A percentile compares a stretch with the other conserved stretches of the same genome.
Evolutionary conservation across 352 stramenopile species (phyloP).

Genomic region (Pythium sp.): DNA sequence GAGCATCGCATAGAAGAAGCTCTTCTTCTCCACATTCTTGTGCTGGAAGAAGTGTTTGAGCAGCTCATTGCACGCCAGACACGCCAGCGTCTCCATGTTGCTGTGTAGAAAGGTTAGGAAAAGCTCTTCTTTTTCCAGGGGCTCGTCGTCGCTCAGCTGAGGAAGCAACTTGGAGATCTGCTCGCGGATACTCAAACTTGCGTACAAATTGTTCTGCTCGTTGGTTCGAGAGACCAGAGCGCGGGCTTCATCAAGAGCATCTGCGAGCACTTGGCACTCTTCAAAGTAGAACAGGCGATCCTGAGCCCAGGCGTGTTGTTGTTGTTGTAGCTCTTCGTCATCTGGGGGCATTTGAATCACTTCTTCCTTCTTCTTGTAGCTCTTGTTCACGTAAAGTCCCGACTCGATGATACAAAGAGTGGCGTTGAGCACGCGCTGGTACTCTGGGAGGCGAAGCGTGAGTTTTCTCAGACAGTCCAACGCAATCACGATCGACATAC

Average conservation of each 20-base stretch:
- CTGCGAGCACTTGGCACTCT: constrained; percentile 26
- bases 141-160: constrained; percentile 23
- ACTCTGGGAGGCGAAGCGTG: constrained; percentile 46
- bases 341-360: background rate
- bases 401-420: constrained; percentile 49
- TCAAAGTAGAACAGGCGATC: constrained; percentile 51
- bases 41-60: constrained; percentile 36
- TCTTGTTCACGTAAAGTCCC: constrained; percentile 30
- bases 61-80: constrained; percentile 27
- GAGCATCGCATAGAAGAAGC: constrained; percentile 38
- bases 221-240: background rate
- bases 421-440: constrained; percentile 57
- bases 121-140: constrained; percentile 36
- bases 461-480: constrained; percentile 74
- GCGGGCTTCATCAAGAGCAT: constrained; percentile 13
- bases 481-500: constrained; percentile 55
- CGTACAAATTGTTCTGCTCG: background rate
- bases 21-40: constrained; percentile 17
- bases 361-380: background rate
- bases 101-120: constrained; percentile 34
- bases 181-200: constrained; percentile 20
- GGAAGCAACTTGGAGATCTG: constrained; percentile 30
- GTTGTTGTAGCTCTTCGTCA: background rate
- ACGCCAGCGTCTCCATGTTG: constrained; percentile 29
- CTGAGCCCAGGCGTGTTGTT: background rate